These are phyloP conservation scores for Paspalum notatum DNA, from an alignment of 176 grass and related monocot species.

Conservation along the genomic window DNA sequence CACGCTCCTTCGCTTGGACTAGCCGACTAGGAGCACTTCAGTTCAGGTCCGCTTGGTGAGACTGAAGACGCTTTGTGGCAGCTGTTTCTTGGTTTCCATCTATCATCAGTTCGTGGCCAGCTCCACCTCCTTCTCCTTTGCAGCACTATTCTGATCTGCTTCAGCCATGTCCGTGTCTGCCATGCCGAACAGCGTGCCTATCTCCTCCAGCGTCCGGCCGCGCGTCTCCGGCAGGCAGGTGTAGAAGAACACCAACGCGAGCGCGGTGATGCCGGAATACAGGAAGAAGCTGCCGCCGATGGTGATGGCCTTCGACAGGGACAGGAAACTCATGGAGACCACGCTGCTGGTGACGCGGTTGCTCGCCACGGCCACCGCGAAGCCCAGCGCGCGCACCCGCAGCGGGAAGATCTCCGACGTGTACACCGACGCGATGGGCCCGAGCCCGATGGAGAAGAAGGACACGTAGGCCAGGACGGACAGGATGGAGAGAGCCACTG, in stretches of 20 bases:
- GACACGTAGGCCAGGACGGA: constrained; percentile 56
- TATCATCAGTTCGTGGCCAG: constrained; percentile 26
- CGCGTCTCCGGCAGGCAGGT: constrained; percentile 62
- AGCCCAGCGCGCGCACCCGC: constrained; percentile 62
- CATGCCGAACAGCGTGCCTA: constrained; percentile 59
- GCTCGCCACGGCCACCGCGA: constrained; percentile 40
- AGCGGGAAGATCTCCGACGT: constrained; percentile 72
- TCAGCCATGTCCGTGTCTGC: constrained; percentile 4
- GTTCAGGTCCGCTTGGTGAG: too few relatives aligned
- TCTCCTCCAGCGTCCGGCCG: constrained; percentile 62
- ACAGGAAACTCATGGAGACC: constrained; percentile 75
- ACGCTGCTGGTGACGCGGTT: constrained; percentile 69
- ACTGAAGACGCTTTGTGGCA: not conserved
- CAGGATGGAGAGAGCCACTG: constrained; percentile 54
- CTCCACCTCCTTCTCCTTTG: constrained; percentile 29
- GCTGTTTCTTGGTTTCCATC: not conserved
- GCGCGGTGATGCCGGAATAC: constrained; percentile 50
- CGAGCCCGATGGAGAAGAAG: constrained; percentile 78
- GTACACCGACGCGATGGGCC: constrained; percentile 59
- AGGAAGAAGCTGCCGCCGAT: constrained; percentile 73
- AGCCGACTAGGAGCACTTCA: too few relatives aligned
- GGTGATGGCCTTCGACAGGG: constrained; percentile 70
- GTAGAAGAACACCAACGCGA: constrained; percentile 58
- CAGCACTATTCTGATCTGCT: not conserved
- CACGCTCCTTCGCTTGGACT: constrained; percentile 4